phyloP scores from a whole-genome alignment of 176 grass and related monocot species.

The Paspalum vaginatum region DNA sequence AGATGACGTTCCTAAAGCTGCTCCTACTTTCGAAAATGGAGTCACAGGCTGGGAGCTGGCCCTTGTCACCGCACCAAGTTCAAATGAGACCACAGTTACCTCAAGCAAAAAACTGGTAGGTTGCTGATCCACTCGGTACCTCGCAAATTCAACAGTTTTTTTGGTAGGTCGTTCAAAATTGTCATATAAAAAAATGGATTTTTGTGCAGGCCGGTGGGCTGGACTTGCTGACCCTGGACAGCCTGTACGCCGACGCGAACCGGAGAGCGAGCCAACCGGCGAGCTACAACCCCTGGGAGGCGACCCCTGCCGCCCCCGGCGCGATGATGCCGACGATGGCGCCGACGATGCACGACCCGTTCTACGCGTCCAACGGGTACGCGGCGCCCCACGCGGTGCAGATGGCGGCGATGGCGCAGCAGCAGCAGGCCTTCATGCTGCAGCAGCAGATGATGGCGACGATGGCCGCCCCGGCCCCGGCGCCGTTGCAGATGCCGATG shows the following conservation, averaged over 20 bases:
- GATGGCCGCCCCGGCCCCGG: slow-evolving; percentile 15
- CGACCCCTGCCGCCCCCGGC: slow-evolving; percentile 18
- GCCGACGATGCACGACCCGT: slow-evolving; percentile 65
- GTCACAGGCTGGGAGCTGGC: slow-evolving; percentile 96
- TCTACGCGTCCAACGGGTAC: slow-evolving; percentile 66
- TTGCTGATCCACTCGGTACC: neutral
- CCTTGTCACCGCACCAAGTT: slow-evolving; percentile 81
- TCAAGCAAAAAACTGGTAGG: slow-evolving; percentile 90
- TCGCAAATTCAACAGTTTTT: neutral
- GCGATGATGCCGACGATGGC: slow-evolving; percentile 55
- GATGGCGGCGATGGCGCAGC: slow-evolving; percentile 86
- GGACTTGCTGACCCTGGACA: slow-evolving; percentile 85
- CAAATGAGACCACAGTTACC: slow-evolving; percentile 68
- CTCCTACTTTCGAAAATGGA: slow-evolving; percentile 67
- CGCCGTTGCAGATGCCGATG: slow-evolving; percentile 19
- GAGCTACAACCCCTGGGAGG: slow-evolving; percentile 98
- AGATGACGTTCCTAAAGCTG: slow-evolving; percentile 65
- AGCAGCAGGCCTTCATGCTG: slow-evolving; percentile 89
- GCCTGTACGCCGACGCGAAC: slow-evolving; percentile 85
- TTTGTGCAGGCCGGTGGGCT: slow-evolving; percentile 77
- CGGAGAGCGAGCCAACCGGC: slow-evolving; percentile 72
- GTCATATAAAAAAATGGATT: neutral
- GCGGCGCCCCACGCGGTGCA: slow-evolving; percentile 73
- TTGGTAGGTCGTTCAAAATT: neutral
- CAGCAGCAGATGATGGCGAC: slow-evolving; percentile 95